Evolutionary conservation across 352 stramenopile genomes (phyloP).

Genomic region (Phytophthora tentaculata): DNA sequence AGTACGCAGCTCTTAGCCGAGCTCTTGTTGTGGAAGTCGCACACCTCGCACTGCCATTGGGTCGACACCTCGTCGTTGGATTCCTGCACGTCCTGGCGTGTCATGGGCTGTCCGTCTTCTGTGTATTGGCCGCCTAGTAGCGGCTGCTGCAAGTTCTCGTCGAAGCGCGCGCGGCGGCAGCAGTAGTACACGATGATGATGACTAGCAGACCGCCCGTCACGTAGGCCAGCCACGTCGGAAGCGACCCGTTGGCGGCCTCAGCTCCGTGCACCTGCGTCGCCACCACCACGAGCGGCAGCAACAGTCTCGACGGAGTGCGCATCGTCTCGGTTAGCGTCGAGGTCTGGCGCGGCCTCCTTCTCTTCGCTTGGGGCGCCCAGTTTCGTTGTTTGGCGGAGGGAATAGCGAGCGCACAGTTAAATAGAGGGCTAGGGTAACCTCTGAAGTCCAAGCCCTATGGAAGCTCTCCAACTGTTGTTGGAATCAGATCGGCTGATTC

Average conservation of each 20-base stretch:
- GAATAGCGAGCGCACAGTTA: constrained; percentile 10
- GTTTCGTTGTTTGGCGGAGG: constrained; percentile 26
- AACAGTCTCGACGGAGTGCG: constrained; percentile 27
- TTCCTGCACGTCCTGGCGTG: constrained; percentile 86
- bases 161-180: constrained; percentile 84
- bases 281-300: constrained; percentile 47
- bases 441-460: too few relatives aligned
- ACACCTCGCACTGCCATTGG: constrained; percentile 90
- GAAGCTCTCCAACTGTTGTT: too few relatives aligned
- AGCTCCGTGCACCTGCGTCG: constrained; percentile 26
- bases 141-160: constrained; percentile 87
- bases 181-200: constrained; percentile 92
- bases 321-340: constrained; percentile 19
- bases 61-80: constrained; percentile 80
- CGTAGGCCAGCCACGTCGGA: constrained; percentile 84
- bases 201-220: constrained; percentile 81
- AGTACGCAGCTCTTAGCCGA: constrained; percentile 78
- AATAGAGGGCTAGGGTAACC: constrained; percentile 21
- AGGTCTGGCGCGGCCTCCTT: constrained; percentile 23
- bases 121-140: constrained; percentile 87
- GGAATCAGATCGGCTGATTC: too few relatives aligned
- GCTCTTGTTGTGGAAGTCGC: constrained; percentile 90
- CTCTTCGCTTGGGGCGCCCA: constrained; percentile 4
- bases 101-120: constrained; percentile 88
- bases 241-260: constrained; percentile 54